phyloP scores from a whole-genome alignment of 164 flowering plant genomes.

The Magnolia kwangsiensis region DNA sequence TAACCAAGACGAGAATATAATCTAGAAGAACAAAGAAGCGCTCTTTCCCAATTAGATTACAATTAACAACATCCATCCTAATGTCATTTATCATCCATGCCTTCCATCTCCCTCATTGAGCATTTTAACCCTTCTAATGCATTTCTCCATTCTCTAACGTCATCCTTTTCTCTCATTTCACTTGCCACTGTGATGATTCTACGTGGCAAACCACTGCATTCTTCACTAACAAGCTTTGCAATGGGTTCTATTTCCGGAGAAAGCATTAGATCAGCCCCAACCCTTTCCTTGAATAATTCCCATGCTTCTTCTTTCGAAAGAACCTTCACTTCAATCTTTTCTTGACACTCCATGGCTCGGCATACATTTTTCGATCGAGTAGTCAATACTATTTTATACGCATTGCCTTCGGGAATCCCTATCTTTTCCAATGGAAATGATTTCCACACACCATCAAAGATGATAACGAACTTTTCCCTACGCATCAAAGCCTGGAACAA shows the following conservation, averaged over 20 bases:
- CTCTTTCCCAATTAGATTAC: too few relatives aligned
- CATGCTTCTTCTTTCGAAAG: conserved; percentile 4
- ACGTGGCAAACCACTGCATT: conserved; percentile 6
- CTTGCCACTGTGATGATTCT: conserved; percentile 3
- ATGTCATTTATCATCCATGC: not conserved
- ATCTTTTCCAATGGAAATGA: not conserved
- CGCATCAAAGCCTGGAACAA: not conserved
- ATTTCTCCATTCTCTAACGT: not conserved
- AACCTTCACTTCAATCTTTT: conserved; percentile 2
- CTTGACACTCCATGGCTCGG: not conserved
- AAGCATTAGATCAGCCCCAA: not conserved
- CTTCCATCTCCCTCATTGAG: not conserved
- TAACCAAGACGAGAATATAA: too few relatives aligned
- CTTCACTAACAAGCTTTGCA: conserved; percentile 5
- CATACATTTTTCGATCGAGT: conserved; percentile 1
- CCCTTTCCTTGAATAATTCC: not conserved
- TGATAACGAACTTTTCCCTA: not conserved
- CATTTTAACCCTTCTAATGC: conserved; percentile 1
- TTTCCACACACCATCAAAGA: conserved; percentile 7
- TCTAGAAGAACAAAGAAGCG: too few relatives aligned
- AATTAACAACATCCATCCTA: too few relatives aligned
- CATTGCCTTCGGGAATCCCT: not conserved
- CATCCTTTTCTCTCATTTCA: conserved; percentile 8
- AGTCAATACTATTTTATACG: conserved; percentile 1
- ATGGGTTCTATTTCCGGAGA: conserved; percentile 4